phyloP scores from a whole-genome alignment of 345 rosid genomes.

The Sisymbrium altissimum region DNA sequence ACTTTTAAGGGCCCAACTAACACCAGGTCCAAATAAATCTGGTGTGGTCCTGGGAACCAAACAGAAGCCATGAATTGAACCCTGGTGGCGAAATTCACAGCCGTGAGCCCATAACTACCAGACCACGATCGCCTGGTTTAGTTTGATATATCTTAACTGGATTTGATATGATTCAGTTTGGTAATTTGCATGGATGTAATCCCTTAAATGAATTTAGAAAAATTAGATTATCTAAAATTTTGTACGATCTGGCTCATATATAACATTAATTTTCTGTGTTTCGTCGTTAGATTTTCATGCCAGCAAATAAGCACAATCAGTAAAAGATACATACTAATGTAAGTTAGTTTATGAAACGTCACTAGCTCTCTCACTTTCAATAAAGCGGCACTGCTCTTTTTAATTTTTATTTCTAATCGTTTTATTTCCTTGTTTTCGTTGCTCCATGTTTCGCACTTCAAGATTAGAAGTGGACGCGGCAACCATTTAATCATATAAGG shows the following conservation, averaged over 20 bases:
- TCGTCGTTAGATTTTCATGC: conserved; percentile 1
- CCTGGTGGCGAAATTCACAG: too few relatives aligned
- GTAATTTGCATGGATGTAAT: too few relatives aligned
- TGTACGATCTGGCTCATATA: not conserved
- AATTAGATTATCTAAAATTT: too few relatives aligned
- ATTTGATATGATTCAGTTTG: too few relatives aligned
- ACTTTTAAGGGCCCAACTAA: too few relatives aligned
- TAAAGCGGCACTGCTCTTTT: not conserved
- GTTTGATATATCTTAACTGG: too few relatives aligned
- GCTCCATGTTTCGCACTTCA: not conserved
- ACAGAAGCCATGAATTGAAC: too few relatives aligned
- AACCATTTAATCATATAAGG: conserved; percentile 6
- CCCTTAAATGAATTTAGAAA: not conserved
- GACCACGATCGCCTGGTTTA: too few relatives aligned
- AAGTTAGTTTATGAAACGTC: conserved; percentile 4
- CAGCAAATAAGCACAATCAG: not conserved
- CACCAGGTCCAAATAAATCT: too few relatives aligned
- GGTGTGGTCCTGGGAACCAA: too few relatives aligned
- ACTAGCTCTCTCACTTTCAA: not conserved
- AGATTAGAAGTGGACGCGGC: conserved; percentile 8
- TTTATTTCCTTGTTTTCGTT: not conserved
- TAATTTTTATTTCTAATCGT: not conserved
- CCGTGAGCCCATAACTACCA: too few relatives aligned
- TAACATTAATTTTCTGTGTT: not conserved
- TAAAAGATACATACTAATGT: not conserved